Percentiles rank a stretch among this genome's conserved stretches.
Conservation (phyloP, 2,329 filamentous ascomycete genomes). For the Fusarium succisae region DNA sequence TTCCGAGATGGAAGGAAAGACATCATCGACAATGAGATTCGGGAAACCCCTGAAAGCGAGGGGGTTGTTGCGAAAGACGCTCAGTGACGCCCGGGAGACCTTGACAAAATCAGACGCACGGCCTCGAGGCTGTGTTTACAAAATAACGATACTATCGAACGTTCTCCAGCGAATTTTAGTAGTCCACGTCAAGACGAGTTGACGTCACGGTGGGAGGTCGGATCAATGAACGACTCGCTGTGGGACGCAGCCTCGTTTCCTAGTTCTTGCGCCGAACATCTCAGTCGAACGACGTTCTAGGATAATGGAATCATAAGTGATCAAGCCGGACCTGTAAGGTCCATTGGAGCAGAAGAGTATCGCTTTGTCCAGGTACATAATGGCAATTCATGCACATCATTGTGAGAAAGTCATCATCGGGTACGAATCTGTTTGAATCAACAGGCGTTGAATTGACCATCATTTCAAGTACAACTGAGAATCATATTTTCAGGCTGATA, state of each 20-base stretch:
- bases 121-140: neutral
- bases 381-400: neutral
- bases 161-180: neutral
- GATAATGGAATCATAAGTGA: neutral
- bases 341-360: neutral
- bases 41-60: conserved; percentile 41
- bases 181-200: conserved; percentile 25
- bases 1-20: conserved; percentile 57
- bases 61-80: neutral
- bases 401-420: neutral
- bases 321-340: neutral
- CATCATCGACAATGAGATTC: conserved; percentile 54
- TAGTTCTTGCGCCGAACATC: conserved; percentile 37
- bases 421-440: neutral
- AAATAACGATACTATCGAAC: neutral
- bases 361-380: neutral
- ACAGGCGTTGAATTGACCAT: neutral
- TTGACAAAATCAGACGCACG: neutral
- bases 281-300: conserved; percentile 40
- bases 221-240: neutral
- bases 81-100: conserved; percentile 27
- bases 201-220: conserved; percentile 29
- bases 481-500: neutral
- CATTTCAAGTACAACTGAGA: neutral
- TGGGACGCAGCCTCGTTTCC: neutral